These are phyloP conservation scores for Pythium dissimile DNA, from an alignment of 352 stramenopile genomes.

Conservation along the genomic window DNA sequence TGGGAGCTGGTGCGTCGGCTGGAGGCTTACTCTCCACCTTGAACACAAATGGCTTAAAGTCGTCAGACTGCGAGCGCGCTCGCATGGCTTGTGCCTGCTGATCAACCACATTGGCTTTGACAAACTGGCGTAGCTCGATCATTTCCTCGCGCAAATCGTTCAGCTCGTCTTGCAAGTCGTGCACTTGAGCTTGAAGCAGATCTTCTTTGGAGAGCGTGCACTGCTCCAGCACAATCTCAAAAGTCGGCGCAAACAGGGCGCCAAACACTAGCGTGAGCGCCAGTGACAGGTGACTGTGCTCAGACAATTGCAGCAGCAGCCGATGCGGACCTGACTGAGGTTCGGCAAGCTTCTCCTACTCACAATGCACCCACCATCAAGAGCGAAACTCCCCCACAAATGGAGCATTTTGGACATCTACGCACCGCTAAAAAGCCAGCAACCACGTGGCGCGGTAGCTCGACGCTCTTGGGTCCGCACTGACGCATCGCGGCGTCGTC, in stretches of 20 bases:
- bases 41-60: neutral
- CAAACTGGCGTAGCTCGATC: neutral
- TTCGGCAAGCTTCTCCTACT: neutral
- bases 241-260: constrained; percentile 1
- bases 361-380: neutral
- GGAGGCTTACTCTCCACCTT: neutral
- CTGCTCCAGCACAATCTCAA: neutral
- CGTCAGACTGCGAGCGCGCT: neutral
- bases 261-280: constrained; percentile 7
- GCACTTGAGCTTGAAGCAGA: constrained; percentile 5
- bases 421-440: neutral
- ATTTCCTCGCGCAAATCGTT: constrained; percentile 1
- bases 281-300: neutral
- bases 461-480: neutral
- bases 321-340: neutral
- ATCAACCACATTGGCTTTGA: neutral
- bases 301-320: neutral
- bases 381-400: neutral
- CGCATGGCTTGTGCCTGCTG: neutral
- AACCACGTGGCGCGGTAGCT: constrained; percentile 5
- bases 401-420: neutral
- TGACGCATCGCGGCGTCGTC: neutral
- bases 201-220: neutral
- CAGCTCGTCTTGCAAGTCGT: constrained; percentile 6
- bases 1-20: neutral